phyloP scores from a whole-genome alignment of 805 yeast genomes.

The Wickerhamomyces ciferrii region DNA sequence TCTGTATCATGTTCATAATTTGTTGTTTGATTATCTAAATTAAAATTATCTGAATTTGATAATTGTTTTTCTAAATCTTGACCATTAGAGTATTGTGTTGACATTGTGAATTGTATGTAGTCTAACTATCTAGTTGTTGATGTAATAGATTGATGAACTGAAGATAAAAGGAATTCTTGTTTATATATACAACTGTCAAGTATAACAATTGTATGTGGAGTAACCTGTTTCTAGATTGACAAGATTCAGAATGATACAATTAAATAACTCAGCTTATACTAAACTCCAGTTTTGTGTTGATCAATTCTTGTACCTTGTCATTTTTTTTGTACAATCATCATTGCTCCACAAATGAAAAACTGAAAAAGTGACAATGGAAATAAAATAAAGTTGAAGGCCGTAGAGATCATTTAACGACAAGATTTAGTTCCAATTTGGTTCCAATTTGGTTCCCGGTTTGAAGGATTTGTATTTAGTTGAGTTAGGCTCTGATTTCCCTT shows the following conservation, averaged over 20 bases:
- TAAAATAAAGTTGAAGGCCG: too few species aligned
- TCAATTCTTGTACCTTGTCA: not conserved
- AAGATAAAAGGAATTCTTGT: too few species aligned
- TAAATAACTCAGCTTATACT: not conserved
- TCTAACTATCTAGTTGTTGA: too few species aligned
- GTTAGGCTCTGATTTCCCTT: too few species aligned
- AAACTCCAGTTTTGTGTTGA: not conserved
- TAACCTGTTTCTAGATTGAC: not conserved
- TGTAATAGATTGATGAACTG: too few species aligned
- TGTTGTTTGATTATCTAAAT: slow-evolving; percentile 10
- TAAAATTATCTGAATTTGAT: slow-evolving; percentile 8
- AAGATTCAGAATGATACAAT: not conserved
- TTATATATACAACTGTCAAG: too few species aligned
- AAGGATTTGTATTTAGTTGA: too few species aligned
- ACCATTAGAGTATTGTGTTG: not conserved
- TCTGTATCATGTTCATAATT: not conserved
- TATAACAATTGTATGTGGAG: too few species aligned
- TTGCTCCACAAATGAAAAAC: not conserved
- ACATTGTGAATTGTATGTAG: not conserved
- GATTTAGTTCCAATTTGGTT: too few species aligned
- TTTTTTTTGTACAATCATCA: not conserved
- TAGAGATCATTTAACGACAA: not conserved
- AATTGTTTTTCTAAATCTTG: slow-evolving; percentile 18
- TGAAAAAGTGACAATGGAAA: too few species aligned
- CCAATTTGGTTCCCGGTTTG: not conserved